A percentile compares a stretch with the other conserved stretches of the same genome.
Conservation (phyloP, 176 grass and related monocot species). For the Coix lacrymajobi region DNA sequence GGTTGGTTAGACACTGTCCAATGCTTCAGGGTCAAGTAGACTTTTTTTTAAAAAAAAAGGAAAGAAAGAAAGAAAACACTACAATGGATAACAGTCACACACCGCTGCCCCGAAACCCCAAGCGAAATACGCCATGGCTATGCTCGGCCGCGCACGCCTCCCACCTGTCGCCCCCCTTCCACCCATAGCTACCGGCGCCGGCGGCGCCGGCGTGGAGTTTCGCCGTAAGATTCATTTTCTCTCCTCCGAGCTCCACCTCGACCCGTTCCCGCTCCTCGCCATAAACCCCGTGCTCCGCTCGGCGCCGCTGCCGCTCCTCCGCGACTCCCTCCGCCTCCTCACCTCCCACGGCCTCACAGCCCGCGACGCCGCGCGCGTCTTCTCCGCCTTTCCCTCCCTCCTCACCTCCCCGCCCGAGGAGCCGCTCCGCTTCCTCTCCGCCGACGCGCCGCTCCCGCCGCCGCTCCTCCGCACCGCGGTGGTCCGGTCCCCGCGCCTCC, state of each 20-base stretch:
- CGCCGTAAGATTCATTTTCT: constrained; percentile 48
- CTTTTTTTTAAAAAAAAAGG: no score
- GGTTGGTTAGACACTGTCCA: no score
- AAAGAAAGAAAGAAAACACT: no score
- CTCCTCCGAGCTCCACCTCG: constrained; percentile 43
- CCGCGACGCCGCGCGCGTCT: constrained; percentile 43
- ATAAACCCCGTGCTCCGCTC: constrained; percentile 50
- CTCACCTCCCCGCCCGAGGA: constrained; percentile 41
- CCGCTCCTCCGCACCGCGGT: constrained; percentile 33
- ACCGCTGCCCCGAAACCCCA: not conserved
- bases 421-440: constrained; percentile 47
- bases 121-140: not conserved
- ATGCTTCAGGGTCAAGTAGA: no score
- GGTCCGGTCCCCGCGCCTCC: constrained; percentile 57
- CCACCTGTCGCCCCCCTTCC: not conserved
- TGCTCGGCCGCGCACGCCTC: constrained; percentile 17
- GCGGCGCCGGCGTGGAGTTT: constrained; percentile 35
- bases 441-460: constrained; percentile 36
- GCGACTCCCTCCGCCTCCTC: constrained; percentile 45
- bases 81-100: constrained; percentile 5
- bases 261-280: constrained; percentile 57
- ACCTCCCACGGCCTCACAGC: constrained; percentile 51
- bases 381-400: constrained; percentile 40
- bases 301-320: constrained; percentile 44
- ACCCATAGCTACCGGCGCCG: not conserved